A percentile compares a stretch with the other conserved stretches of the same genome.
Conservation (phyloP, 163 green algal species). For the Trebouxia gelatinosa region DNA sequence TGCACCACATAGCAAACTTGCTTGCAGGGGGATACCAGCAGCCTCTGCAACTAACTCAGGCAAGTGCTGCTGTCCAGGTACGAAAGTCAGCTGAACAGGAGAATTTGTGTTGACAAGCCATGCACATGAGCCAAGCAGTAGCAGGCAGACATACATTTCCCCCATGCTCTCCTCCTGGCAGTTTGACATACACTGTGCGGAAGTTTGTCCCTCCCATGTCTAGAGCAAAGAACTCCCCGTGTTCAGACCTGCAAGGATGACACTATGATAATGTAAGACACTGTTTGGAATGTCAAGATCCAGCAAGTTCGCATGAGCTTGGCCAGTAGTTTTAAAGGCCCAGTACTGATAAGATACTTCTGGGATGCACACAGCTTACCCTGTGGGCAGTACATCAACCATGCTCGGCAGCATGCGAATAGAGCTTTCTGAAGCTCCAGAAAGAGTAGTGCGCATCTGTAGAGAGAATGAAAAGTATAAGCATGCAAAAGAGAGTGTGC, state of each 20-base stretch:
- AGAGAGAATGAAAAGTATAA: background rate
- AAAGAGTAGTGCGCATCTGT: conserved; percentile 66
- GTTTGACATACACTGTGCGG: conserved; percentile 66
- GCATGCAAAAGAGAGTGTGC: background rate
- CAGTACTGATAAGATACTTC: background rate
- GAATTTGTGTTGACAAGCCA: background rate
- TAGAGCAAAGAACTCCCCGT: conserved; percentile 69
- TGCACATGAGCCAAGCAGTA: background rate
- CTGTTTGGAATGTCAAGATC: background rate
- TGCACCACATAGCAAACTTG: background rate
- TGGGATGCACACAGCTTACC: conserved; percentile 36
- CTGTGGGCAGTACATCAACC: conserved; percentile 70
- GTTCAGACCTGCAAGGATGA: conserved; percentile 54
- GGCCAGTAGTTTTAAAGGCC: background rate
- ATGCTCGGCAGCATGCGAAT: conserved; percentile 81
- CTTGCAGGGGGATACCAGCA: background rate
- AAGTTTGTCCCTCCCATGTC: conserved; percentile 95
- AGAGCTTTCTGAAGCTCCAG: conserved; percentile 34
- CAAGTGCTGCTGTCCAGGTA: too few species aligned
- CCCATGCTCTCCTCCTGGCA: conserved; percentile 47
- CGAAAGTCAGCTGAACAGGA: background rate
- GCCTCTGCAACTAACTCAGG: too few species aligned
- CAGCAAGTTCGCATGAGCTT: background rate
- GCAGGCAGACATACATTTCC: conserved; percentile 25
- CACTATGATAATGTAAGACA: background rate